Evolutionary conservation across 129 eudicot genomes (phyloP).

Genomic region (Daucus carota): DH1_v3.0 NC_030384.2:50832001-50832500

Average conservation of each 20-base stretch:
- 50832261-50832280: not conserved
- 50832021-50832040: not conserved
- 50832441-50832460: conserved; percentile 53
- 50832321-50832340: not conserved
- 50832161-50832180: no score
- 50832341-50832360: not conserved
- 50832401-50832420: conserved; percentile 10
- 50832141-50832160: not conserved
- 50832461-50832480: conserved; percentile 70
- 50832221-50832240: not conserved
- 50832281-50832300: not conserved
- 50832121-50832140: not conserved
- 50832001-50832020: not conserved
- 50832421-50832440: conserved; percentile 79
- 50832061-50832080: not conserved
- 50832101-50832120: not conserved
- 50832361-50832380: not conserved
- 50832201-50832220: no score
- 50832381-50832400: not conserved
- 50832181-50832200: no score
- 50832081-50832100: not conserved
- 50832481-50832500: conserved; percentile 89
- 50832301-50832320: not conserved
- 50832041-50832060: not conserved
- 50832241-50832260: not conserved